Evolutionary conservation across 257 asterid species (phyloP).

Genomic region (Echites panduratus): DNA sequence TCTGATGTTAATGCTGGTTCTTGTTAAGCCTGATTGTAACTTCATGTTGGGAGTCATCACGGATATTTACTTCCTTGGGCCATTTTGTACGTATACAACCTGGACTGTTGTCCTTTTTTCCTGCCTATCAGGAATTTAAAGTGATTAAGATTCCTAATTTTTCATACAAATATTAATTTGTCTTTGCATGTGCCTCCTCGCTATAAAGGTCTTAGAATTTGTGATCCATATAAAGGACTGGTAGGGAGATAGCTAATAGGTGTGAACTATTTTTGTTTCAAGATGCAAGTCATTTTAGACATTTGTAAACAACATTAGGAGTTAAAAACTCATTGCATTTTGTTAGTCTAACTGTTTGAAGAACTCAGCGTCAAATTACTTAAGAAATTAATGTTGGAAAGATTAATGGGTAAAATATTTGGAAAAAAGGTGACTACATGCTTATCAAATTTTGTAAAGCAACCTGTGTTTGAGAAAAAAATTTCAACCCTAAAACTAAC

Average conservation of each 20-base stretch:
- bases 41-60: neutral
- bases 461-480: neutral
- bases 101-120: neutral
- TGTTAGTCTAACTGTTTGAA: neutral
- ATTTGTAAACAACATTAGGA: neutral
- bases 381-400: neutral
- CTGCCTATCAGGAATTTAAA: neutral
- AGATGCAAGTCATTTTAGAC: neutral
- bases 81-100: neutral
- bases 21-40: neutral
- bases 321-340: too few relatives aligned
- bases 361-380: neutral
- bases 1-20: neutral
- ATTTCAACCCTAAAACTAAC: neutral
- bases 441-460: neutral
- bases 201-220: neutral
- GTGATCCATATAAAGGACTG: neutral
- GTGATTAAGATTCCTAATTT: neutral
- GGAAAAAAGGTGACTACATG: too few relatives aligned
- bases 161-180: neutral
- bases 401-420: neutral
- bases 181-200: neutral
- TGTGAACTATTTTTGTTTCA: neutral
- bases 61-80: neutral
- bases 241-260: neutral